phyloP scores from a whole-genome alignment of 352 stramenopile species.

The Globisporangium heterothallicum region DNA sequence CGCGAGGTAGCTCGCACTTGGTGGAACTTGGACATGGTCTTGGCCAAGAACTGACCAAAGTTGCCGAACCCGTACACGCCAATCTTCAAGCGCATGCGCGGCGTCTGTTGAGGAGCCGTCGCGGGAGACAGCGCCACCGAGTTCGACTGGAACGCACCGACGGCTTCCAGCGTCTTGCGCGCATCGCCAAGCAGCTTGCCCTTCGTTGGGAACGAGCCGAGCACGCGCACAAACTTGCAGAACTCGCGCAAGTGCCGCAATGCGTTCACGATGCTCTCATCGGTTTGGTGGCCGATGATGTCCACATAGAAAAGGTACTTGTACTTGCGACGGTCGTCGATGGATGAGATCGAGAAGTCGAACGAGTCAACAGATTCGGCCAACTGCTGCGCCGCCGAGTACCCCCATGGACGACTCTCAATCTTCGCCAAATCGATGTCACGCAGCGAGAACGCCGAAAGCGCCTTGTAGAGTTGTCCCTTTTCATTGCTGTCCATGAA shows the following conservation, averaged over 20 bases:
- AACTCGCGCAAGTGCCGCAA: slow-evolving; percentile 79
- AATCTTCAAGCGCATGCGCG: slow-evolving; percentile 82
- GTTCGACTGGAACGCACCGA: slow-evolving; percentile 30
- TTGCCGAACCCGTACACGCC: slow-evolving; percentile 96
- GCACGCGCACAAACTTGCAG: slow-evolving; percentile 77
- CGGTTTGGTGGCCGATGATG: slow-evolving; percentile 52
- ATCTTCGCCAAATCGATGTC: slow-evolving; percentile 73
- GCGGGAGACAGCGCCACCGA: slow-evolving; percentile 23
- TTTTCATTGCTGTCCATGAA: slow-evolving; percentile 61
- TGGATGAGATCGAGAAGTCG: slow-evolving; percentile 24
- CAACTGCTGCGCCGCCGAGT: slow-evolving; percentile 53
- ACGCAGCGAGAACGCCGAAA: slow-evolving; percentile 55
- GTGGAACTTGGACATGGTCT: slow-evolving; percentile 91
- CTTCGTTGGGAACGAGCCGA: slow-evolving; percentile 82
- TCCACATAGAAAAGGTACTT: slow-evolving; percentile 82
- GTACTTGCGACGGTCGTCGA: slow-evolving; percentile 46
- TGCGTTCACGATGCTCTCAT: slow-evolving; percentile 65
- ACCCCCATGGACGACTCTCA: slow-evolving; percentile 58
- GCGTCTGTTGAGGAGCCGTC: slow-evolving; percentile 12
- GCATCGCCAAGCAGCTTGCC: slow-evolving; percentile 54
- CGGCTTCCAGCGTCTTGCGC: slow-evolving; percentile 43
- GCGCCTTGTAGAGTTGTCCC: slow-evolving; percentile 53
- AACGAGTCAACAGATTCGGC: slow-evolving; percentile 20
- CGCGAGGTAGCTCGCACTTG: slow-evolving; percentile 83
- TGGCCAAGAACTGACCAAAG: slow-evolving; percentile 98